phyloP scores from a whole-genome alignment of 2,329 filamentous ascomycete species.

The Talaromyces verruculosus region DNA sequence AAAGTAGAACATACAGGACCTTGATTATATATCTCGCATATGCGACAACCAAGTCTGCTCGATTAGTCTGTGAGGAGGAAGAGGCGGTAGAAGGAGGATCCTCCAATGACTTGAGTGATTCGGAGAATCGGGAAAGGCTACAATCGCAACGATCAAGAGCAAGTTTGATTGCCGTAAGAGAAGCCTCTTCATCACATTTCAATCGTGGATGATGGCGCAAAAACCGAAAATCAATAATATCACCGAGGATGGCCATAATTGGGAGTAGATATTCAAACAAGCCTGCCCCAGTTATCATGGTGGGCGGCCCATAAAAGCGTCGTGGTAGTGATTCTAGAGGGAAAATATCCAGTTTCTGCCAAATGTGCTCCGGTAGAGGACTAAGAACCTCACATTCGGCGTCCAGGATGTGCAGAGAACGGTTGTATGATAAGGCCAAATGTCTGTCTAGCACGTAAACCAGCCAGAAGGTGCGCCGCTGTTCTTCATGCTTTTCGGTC shows the following conservation, averaged over 20 bases:
- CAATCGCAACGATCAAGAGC: not conserved
- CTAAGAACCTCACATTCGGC: slow-evolving; percentile 47
- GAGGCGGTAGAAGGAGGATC: not conserved
- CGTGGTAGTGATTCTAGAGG: slow-evolving; percentile 1
- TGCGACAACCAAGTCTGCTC: not conserved
- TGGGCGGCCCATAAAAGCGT: slow-evolving; percentile 38
- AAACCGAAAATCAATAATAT: slow-evolving; percentile 52
- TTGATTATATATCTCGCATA: not conserved
- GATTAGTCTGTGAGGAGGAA: not conserved
- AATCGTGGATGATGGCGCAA: slow-evolving; percentile 47
- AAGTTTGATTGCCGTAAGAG: not conserved
- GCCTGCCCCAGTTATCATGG: slow-evolving; percentile 41
- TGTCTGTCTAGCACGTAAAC: slow-evolving; percentile 47
- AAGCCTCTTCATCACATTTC: slow-evolving; percentile 37
- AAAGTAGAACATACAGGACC: not conserved
- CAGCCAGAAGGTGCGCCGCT: not conserved
- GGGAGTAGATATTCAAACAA: slow-evolving; percentile 55
- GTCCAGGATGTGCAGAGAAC: slow-evolving; percentile 47
- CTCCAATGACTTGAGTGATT: not conserved
- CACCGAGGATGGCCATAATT: slow-evolving; percentile 51
- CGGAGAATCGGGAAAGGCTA: not conserved
- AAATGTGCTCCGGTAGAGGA: slow-evolving; percentile 9
- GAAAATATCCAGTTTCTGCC: slow-evolving; percentile 3
- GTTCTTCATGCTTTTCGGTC: not conserved
- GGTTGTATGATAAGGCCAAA: slow-evolving; percentile 51